Conservation (phyloP, 2,329 filamentous ascomycete species). For the Capronia americana region DNA sequence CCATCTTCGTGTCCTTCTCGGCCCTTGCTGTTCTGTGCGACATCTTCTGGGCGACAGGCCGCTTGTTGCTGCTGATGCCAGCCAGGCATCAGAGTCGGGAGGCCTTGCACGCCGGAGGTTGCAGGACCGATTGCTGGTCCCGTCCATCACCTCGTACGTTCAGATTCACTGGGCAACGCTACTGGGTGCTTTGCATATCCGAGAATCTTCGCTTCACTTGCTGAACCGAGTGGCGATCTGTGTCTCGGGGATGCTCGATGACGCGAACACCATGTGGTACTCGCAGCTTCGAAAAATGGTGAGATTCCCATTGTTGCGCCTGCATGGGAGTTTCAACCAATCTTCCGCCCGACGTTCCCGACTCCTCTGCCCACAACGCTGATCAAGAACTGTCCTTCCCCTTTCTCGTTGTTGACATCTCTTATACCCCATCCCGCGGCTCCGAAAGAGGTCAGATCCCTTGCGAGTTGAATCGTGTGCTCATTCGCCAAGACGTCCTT, state of each 20-base stretch:
- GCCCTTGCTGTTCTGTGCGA: background rate
- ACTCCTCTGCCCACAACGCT: constrained; percentile 93
- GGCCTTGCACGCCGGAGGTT: background rate
- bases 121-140: background rate
- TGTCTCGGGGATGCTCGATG: background rate
- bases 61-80: background rate
- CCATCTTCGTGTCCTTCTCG: background rate
- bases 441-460: constrained; percentile 88
- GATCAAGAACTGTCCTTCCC: constrained; percentile 74
- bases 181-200: background rate
- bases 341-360: constrained; percentile 92
- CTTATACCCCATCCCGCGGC: constrained; percentile 89
- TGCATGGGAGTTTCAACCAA: constrained; percentile 59
- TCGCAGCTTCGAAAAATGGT: background rate
- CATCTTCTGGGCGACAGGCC: background rate
- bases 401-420: constrained; percentile 70
- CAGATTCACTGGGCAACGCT: background rate
- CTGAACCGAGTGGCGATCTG: background rate
- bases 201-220: background rate
- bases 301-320: background rate
- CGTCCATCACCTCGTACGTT: background rate
- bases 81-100: background rate
- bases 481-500: constrained; percentile 82
- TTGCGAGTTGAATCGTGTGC: constrained; percentile 76
- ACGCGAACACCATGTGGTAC: background rate